phyloP scores from a whole-genome alignment of 176 grass and related monocot genomes.

The Cenchrus americanus region DNA sequence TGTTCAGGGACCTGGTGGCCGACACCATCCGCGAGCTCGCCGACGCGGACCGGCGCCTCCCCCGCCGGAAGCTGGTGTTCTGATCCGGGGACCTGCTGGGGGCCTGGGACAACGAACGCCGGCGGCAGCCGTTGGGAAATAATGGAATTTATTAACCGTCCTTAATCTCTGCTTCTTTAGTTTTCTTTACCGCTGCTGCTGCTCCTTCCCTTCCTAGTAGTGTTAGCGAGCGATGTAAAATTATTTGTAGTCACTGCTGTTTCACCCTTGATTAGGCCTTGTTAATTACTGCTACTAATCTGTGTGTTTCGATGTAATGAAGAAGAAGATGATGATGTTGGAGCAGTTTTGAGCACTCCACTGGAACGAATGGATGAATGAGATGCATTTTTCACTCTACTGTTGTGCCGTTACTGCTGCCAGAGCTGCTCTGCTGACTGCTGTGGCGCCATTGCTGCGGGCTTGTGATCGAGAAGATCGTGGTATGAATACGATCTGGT shows the following conservation, averaged over 20 bases:
- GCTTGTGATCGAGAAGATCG: not conserved
- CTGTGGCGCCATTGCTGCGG: not conserved
- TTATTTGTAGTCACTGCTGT: not conserved
- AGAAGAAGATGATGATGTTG: too few relatives aligned
- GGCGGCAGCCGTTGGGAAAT: not conserved
- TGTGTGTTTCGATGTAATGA: not conserved
- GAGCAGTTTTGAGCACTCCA: constrained; percentile 36
- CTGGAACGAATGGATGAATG: too few relatives aligned
- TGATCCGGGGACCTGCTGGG: not conserved
- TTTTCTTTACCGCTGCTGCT: not conserved
- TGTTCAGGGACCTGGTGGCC: constrained; percentile 91
- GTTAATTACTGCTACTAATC: not conserved
- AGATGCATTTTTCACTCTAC: not conserved
- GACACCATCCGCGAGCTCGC: constrained; percentile 86
- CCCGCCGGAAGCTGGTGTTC: constrained; percentile 90
- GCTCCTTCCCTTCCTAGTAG: not conserved
- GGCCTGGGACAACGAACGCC: too few relatives aligned
- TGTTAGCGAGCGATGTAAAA: constrained; percentile 38
- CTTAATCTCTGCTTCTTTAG: not conserved
- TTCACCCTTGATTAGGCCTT: not conserved
- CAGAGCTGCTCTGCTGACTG: not conserved
- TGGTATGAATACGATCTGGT: not conserved
- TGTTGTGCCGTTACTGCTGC: not conserved
- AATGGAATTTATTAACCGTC: not conserved
- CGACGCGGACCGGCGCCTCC: constrained; percentile 37